Evolutionary conservation across 2,329 filamentous ascomycete species (phyloP), one percentile per base, ranked within the genome.

Genomic region (Aspergillus melleus): DNA sequence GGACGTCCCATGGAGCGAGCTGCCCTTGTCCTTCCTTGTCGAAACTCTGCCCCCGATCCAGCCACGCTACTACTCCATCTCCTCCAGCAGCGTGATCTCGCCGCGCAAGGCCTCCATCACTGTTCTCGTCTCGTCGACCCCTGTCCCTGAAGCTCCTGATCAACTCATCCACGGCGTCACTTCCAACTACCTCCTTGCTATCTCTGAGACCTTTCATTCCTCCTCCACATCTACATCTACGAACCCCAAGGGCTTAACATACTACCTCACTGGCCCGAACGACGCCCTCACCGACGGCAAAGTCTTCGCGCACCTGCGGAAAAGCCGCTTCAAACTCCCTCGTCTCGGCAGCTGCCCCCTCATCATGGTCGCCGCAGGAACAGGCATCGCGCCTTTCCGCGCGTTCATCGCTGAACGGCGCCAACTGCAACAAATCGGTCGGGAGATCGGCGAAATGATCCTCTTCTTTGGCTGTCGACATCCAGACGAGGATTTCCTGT

Each of bases 241-340:
- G n/a, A n/a, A n/a, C 71, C 87, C 90, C 19, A 90, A 92, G 67
- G 90, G 91, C 54, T 80, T 92, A 57, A 90, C 87, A 57, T 96
- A 96, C 76, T 86, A 91, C 58, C 88, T 96, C 66, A 87, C 79
- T 50, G 93, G 93, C 2, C 94, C 93, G 19, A 86, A 92, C 68
- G 92, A 95, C 82, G 95, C 92, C 78, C 96, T 96, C 74, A 89
- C 95, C 67, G 92, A 92, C 59, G 87, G 95, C 54, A 91, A 94
- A 72, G 87, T 96, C 14, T 92, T 93, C 10, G 90, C 96, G 3
- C 92, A 97, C 73, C 88, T 97, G 60, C 90, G 93, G 64, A 91
- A 96, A 77, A 96, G 92, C 66, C 96, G 96, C 80, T 97, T 97
- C 86, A 96, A 96, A 81, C 86, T 97, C 12, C 93, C 94, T 1